Evolutionary conservation across 1,284 basidiomycete genomes (phyloP).

Genomic region (Ceraceosorus bombacis): DNA sequence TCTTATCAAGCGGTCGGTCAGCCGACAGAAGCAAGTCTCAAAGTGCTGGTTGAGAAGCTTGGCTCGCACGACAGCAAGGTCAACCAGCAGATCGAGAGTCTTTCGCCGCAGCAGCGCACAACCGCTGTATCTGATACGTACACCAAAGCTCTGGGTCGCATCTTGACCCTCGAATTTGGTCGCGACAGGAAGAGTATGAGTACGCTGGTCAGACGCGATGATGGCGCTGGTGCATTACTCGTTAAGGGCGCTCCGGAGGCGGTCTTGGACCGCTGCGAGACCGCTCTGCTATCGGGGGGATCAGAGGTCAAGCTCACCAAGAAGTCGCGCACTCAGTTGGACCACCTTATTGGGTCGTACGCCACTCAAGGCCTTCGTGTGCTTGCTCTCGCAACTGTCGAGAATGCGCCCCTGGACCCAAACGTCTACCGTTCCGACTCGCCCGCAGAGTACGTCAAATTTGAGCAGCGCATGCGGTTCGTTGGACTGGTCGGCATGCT

Average conservation of each 20-base stretch:
- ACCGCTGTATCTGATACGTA: slow-evolving; percentile 71
- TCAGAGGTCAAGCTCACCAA: slow-evolving; percentile 47
- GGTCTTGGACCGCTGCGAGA: slow-evolving; percentile 77
- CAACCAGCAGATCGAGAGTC: slow-evolving; percentile 56
- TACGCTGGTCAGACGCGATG: slow-evolving; percentile 61
- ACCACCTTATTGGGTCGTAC: slow-evolving; percentile 62
- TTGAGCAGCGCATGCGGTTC: slow-evolving; percentile 73
- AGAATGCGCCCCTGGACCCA: slow-evolving; percentile 60
- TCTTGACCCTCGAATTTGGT: slow-evolving; percentile 92
- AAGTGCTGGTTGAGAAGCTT: slow-evolving; percentile 72
- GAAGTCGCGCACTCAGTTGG: slow-evolving; percentile 60
- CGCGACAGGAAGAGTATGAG: slow-evolving; percentile 99
- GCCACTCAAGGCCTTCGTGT: slow-evolving; percentile 77
- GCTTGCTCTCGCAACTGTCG: slow-evolving; percentile 80
- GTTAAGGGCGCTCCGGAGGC: slow-evolving; percentile 96
- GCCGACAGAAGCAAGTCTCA: slow-evolving; percentile 63
- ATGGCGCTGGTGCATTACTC: slow-evolving; percentile 57
- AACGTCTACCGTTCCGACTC: slow-evolving; percentile 52
- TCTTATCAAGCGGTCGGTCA: slow-evolving; percentile 81
- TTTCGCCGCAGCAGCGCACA: slow-evolving; percentile 62
- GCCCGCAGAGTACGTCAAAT: slow-evolving; percentile 71
- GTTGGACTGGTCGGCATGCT: slow-evolving; percentile 95
- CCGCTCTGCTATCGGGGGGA: slow-evolving; percentile 30
- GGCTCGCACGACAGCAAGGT: slow-evolving; percentile 51
- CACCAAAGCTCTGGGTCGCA: slow-evolving; percentile 68